Evolutionary conservation across 2,329 filamentous ascomycete genomes (phyloP).

Genomic region (Phoma sp.): DNA sequence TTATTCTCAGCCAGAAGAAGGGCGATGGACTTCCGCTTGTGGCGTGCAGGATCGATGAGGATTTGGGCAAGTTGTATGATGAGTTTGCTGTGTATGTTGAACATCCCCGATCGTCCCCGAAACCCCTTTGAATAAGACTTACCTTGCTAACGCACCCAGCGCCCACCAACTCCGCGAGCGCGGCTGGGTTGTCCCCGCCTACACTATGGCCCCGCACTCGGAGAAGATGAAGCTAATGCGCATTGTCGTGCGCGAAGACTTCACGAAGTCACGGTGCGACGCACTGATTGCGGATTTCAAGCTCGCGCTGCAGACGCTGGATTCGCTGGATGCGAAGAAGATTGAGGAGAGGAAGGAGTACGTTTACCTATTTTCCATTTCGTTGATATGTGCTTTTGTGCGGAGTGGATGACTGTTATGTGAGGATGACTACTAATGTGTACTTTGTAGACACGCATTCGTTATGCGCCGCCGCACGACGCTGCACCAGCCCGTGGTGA

Average conservation of each 20-base stretch:
- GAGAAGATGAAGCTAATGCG: slow-evolving; percentile 87
- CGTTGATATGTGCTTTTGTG: no score
- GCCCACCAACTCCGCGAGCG: slow-evolving; percentile 86
- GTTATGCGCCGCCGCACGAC: slow-evolving; percentile 39
- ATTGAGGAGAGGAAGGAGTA: slow-evolving; percentile 74
- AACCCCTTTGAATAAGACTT: background rate
- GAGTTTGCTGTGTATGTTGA: slow-evolving; percentile 58
- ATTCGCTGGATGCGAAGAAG: slow-evolving; percentile 75
- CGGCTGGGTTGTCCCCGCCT: slow-evolving; percentile 93
- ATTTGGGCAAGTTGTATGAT: slow-evolving; percentile 61
- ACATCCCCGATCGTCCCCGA: no score
- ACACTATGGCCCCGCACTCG: slow-evolving; percentile 94
- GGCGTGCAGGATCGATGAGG: slow-evolving; percentile 77
- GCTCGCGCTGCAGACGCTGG: slow-evolving; percentile 74
- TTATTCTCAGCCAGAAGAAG: slow-evolving; percentile 83
- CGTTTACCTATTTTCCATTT: no score
- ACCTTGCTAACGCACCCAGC: slow-evolving; percentile 20
- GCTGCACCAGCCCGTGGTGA: slow-evolving; percentile 34
- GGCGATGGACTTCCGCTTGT: slow-evolving; percentile 87
- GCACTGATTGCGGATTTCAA: slow-evolving; percentile 79
- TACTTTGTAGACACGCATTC: slow-evolving; percentile 22
- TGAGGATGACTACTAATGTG: no score
- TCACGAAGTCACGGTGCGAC: slow-evolving; percentile 82
- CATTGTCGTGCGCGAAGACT: slow-evolving; percentile 92
- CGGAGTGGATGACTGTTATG: no score